These are phyloP conservation scores for Talaromyces nanjingensis DNA, from an alignment of 495 filamentous ascomycete genomes.

Conservation along the genomic window DNA sequence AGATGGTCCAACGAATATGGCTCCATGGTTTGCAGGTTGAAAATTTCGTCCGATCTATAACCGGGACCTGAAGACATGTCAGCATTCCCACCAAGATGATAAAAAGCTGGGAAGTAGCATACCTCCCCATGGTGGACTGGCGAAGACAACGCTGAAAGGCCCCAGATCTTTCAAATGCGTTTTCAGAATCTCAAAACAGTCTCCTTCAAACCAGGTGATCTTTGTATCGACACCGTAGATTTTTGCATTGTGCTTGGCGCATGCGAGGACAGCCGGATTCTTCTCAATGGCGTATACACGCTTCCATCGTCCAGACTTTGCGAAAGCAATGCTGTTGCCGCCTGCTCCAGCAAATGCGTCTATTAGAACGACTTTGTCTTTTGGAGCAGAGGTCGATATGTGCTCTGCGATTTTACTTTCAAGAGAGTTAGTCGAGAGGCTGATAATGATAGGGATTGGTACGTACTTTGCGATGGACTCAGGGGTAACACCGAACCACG, in stretches of 20 bases:
- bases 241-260: conserved; percentile 86
- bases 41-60: conserved; percentile 70
- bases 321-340: conserved; percentile 93
- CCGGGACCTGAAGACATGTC: conserved; percentile 52
- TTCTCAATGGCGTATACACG: conserved; percentile 84
- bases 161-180: conserved; percentile 42
- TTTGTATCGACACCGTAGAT: conserved; percentile 75
- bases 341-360: conserved; percentile 90
- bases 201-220: conserved; percentile 79
- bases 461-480: conserved; percentile 78
- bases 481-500: conserved; percentile 95
- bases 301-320: conserved; percentile 65
- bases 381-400: conserved; percentile 45
- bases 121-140: conserved; percentile 94
- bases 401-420: conserved; percentile 73
- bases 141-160: conserved; percentile 64
- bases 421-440: conserved; percentile 6
- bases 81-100: not conserved
- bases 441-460: not conserved
- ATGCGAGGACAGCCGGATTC: conserved; percentile 65
- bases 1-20: conserved; percentile 68
- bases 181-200: conserved; percentile 63
- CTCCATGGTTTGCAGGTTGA: conserved; percentile 79
- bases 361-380: conserved; percentile 54
- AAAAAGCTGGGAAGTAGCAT: conserved; percentile 15